Conservation (phyloP, 2,329 filamentous ascomycete species). For the Daldinia eschscholtzii region DNA sequence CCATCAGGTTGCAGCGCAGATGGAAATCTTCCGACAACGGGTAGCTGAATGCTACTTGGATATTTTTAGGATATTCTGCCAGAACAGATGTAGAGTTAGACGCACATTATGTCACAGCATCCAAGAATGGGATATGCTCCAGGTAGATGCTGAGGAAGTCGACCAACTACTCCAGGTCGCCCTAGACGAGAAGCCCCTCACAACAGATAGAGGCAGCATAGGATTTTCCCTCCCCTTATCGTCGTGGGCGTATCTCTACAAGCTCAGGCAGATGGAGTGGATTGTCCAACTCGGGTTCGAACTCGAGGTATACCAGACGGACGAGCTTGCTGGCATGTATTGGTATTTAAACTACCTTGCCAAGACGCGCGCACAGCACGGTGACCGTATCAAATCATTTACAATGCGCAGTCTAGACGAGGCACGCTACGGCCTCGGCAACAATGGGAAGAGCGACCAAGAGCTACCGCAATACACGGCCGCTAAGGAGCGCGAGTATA, state of each 20-base stretch:
- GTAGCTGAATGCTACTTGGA: slow-evolving; percentile 82
- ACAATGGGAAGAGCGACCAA: slow-evolving; percentile 32
- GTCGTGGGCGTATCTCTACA: slow-evolving; percentile 91
- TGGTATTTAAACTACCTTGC: slow-evolving; percentile 85
- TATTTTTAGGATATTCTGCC: slow-evolving; percentile 84
- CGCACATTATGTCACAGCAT: slow-evolving; percentile 89
- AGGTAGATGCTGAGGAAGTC: slow-evolving; percentile 83
- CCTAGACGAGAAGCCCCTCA: slow-evolving; percentile 71
- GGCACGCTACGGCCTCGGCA: slow-evolving; percentile 44
- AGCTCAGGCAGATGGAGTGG: slow-evolving; percentile 87
- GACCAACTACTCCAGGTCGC: slow-evolving; percentile 75
- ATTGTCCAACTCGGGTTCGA: slow-evolving; percentile 95
- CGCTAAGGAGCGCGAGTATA: slow-evolving; percentile 59
- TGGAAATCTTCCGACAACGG: slow-evolving; percentile 75
- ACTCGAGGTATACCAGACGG: slow-evolving; percentile 86
- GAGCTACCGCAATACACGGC: slow-evolving; percentile 46
- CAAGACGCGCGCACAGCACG: slow-evolving; percentile 74
- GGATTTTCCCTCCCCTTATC: slow-evolving; percentile 79
- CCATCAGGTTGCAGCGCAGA: slow-evolving; percentile 77
- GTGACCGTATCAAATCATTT: slow-evolving; percentile 79
- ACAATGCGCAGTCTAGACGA: slow-evolving; percentile 60
- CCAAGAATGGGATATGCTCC: slow-evolving; percentile 84
- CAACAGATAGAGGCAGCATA: slow-evolving; percentile 55
- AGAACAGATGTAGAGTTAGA: slow-evolving; percentile 91
- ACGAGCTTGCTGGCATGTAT: slow-evolving; percentile 91